Conservation (phyloP, 2,329 filamentous ascomycete species). For the Byssothecium circinans region DNA sequence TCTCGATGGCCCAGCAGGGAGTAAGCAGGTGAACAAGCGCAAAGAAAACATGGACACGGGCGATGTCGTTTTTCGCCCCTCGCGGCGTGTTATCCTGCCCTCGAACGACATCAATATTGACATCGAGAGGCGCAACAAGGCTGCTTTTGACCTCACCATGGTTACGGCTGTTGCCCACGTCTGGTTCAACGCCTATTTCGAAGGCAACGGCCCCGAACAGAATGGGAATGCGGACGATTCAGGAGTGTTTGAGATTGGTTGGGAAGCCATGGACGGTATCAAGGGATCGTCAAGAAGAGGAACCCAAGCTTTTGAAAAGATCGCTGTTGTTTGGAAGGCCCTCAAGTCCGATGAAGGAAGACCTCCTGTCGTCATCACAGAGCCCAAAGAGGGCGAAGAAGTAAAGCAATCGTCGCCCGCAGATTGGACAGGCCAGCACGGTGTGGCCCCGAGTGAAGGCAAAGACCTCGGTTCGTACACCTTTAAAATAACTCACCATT, state of each 20-base stretch:
- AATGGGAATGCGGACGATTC: slow-evolving; percentile 66
- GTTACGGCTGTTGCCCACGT: slow-evolving; percentile 91
- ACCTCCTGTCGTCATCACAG: slow-evolving; percentile 56
- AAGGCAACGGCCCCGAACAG: slow-evolving; percentile 74
- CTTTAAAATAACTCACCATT: not conserved
- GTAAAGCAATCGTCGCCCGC: slow-evolving; percentile 71
- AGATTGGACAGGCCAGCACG: slow-evolving; percentile 69
- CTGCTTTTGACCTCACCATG: slow-evolving; percentile 77
- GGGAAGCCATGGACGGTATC: slow-evolving; percentile 87
- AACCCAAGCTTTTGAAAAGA: slow-evolving; percentile 74
- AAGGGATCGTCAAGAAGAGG: slow-evolving; percentile 87
- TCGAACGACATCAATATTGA: slow-evolving; percentile 89
- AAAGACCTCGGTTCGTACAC: slow-evolving; percentile 62
- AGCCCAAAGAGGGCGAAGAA: slow-evolving; percentile 67
- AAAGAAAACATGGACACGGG: slow-evolving; percentile 57
- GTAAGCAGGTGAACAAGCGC: slow-evolving; percentile 19
- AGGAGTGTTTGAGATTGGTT: slow-evolving; percentile 72
- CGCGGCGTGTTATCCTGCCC: slow-evolving; percentile 67
- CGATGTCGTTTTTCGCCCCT: slow-evolving; percentile 77
- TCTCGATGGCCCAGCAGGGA: slow-evolving; percentile 19
- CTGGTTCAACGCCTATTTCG: slow-evolving; percentile 96
- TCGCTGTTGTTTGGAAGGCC: slow-evolving; percentile 81
- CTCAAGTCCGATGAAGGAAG: slow-evolving; percentile 37
- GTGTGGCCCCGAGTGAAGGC: slow-evolving; percentile 49
- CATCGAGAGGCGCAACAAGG: slow-evolving; percentile 81